phyloP scores from a whole-genome alignment of 345 rosid genomes.

The Ceriops tagal region DNA sequence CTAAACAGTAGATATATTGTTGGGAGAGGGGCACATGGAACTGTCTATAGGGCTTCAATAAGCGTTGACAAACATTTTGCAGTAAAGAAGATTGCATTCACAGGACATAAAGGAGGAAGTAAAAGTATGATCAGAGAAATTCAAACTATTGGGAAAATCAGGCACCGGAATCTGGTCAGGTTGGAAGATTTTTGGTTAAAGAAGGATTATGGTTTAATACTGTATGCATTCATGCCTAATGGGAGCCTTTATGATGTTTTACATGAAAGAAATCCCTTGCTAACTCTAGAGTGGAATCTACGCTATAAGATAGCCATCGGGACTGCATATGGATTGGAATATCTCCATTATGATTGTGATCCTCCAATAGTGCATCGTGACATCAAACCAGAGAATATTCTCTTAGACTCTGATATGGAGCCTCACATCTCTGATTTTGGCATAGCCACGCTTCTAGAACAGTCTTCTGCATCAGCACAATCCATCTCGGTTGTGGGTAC shows the following conservation, averaged over 20 bases:
- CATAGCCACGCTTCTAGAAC: slow-evolving; percentile 61
- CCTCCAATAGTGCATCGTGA: slow-evolving; percentile 77
- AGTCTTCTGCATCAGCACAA: slow-evolving; percentile 37
- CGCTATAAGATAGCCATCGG: slow-evolving; percentile 63
- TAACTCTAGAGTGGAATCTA: slow-evolving; percentile 49
- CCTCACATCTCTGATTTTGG: slow-evolving; percentile 86
- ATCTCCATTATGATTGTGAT: slow-evolving; percentile 73
- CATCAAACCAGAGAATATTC: slow-evolving; percentile 76
- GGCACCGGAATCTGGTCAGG: slow-evolving; percentile 69
- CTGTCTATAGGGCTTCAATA: slow-evolving; percentile 59
- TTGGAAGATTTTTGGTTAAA: slow-evolving; percentile 78
- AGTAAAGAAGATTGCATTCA: slow-evolving; percentile 50
- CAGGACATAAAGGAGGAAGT: slow-evolving; percentile 42
- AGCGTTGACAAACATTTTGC: slow-evolving; percentile 48
- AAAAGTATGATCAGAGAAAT: slow-evolving; percentile 63
- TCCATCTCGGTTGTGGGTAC: slow-evolving; percentile 52
- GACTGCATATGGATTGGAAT: slow-evolving; percentile 67
- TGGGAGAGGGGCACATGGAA: slow-evolving; percentile 81
- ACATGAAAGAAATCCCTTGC: slow-evolving; percentile 32
- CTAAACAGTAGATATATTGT: slow-evolving; percentile 54
- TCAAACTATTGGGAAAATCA: slow-evolving; percentile 51
- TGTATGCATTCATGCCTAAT: slow-evolving; percentile 63
- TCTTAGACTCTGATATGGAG: slow-evolving; percentile 64
- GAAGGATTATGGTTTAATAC: slow-evolving; percentile 59
- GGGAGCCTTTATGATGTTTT: slow-evolving; percentile 69